Base-by-base conservation (phyloP, 2,329 filamentous ascomycete genomes). In the Akanthomyces muscarius region DNA sequence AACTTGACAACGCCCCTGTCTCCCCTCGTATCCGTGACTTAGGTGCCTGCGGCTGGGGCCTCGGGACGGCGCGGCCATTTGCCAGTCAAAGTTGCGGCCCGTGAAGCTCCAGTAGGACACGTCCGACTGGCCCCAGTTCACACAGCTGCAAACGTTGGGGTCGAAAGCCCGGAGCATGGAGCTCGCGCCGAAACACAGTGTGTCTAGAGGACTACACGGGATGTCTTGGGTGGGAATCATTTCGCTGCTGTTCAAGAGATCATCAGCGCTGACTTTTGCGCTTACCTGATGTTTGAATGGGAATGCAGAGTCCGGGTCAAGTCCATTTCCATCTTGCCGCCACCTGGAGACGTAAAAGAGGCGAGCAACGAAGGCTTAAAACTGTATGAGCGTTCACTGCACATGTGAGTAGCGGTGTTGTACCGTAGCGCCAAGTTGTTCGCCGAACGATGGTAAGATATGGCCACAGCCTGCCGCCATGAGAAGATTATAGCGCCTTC, bases 131-230 rank as follows among this genome's bases (percentile, higher is more conserved):
- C 56, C 55, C 63, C 60, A 65, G 33, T 65, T 55, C 7, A 65
- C 50, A 36, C 60, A 65, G 55, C 44, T 57, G 45, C 55, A 65
- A 14, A 63, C 2, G 14, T 65, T 63, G 3, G 60, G 55, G 59
- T 65, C 60, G 33, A 65, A 65, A n/a, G 44, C 53, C 21, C 5
- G 14, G 2, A 53, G 1, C 5, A 56, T 71, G 70, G 21, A 21
- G 21, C 21, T 21, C 21, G 21, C 21, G 21, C 25, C 18, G 21
- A 54, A 18, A 21, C 50, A 33, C 28, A 53, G 4, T 4, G 6
- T n/a, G 14, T 18, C 30, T 28, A 53, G 4, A 16, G 28, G 16
- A 14, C 16, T 21, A 5, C 28, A 3, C 5, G 5, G 5, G 5
- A 14, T 14, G 3, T 51, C 25, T n/a, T n/a, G 28, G 14, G 1